phyloP scores from a whole-genome alignment of 148 eudicot species.

The Camellia lanceoleosa region DNA sequence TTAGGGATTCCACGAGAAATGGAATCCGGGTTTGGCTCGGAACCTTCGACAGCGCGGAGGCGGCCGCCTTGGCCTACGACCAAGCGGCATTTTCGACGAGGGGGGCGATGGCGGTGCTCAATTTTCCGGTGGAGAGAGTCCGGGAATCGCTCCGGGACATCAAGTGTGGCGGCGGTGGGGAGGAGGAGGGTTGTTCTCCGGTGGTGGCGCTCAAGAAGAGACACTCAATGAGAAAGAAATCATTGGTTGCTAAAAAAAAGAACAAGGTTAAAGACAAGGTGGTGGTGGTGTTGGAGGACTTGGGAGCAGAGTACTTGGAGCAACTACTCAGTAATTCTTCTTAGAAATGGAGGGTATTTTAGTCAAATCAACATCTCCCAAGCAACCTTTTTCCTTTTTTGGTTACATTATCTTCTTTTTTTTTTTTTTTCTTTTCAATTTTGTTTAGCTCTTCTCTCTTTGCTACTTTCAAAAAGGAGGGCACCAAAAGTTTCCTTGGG shows the following conservation, averaged over 20 bases:
- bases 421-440: background rate
- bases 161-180: constrained; percentile 18
- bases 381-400: background rate
- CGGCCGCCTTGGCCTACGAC: constrained; percentile 68
- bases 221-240: constrained; percentile 42
- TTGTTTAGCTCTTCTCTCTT: background rate
- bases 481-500: background rate
- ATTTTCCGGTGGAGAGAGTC: constrained; percentile 48
- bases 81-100: constrained; percentile 64
- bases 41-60: constrained; percentile 62
- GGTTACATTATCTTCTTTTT: background rate
- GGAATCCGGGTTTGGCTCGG: constrained; percentile 68
- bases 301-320: constrained; percentile 61
- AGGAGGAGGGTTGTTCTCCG: constrained; percentile 38
- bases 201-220: constrained; percentile 51
- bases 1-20: constrained; percentile 54
- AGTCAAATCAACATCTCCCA: background rate
- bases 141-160: constrained; percentile 43
- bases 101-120: constrained; percentile 52
- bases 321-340: constrained; percentile 27
- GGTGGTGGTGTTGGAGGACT: constrained; percentile 60
- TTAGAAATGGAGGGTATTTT: background rate
- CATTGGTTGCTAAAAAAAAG: constrained; percentile 10
- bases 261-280: constrained; percentile 15
- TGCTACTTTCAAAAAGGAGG: no score